A percentile compares a stretch with the other conserved stretches of the same genome.
Evolutionary conservation across 192 early-diverging fungal genomes (phyloP).

Genomic region (Coemansia sp.): DNA sequence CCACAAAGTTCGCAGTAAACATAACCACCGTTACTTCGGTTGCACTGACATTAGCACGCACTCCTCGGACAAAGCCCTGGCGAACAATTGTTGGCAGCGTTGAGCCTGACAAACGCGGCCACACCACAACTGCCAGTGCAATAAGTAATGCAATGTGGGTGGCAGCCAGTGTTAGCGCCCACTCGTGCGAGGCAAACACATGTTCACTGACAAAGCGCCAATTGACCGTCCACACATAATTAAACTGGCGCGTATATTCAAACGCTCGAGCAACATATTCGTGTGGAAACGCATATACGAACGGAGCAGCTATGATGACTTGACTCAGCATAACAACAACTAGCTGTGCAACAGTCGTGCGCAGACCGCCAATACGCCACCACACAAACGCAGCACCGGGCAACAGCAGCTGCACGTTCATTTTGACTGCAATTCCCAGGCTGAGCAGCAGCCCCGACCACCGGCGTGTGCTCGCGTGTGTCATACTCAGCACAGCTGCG

Average conservation of each 20-base stretch:
- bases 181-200: constrained; percentile 63
- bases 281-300: constrained; percentile 55
- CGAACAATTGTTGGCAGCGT: constrained; percentile 14
- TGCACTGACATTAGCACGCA: neutral
- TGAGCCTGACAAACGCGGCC: constrained; percentile 43
- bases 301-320: constrained; percentile 62
- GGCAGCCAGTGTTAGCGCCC: constrained; percentile 60
- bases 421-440: constrained; percentile 84
- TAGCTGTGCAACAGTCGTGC: constrained; percentile 8
- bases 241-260: constrained; percentile 83
- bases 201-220: constrained; percentile 81
- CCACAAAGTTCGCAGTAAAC: constrained; percentile 88
- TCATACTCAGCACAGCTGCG: constrained; percentile 63
- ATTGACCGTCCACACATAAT: constrained; percentile 94
- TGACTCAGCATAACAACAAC: constrained; percentile 33
- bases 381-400: constrained; percentile 75
- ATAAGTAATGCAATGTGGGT: constrained; percentile 65
- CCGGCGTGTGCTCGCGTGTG: constrained; percentile 35
- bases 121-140: constrained; percentile 58
- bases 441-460: constrained; percentile 53
- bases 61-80: constrained; percentile 8
- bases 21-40: constrained; percentile 47
- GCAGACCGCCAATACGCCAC: constrained; percentile 32
- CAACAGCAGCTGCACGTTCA: constrained; percentile 91
- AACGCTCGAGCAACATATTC: constrained; percentile 79